phyloP scores from a whole-genome alignment of 768 basidiomycete species.

The Tremella yokohamensis region DNA sequence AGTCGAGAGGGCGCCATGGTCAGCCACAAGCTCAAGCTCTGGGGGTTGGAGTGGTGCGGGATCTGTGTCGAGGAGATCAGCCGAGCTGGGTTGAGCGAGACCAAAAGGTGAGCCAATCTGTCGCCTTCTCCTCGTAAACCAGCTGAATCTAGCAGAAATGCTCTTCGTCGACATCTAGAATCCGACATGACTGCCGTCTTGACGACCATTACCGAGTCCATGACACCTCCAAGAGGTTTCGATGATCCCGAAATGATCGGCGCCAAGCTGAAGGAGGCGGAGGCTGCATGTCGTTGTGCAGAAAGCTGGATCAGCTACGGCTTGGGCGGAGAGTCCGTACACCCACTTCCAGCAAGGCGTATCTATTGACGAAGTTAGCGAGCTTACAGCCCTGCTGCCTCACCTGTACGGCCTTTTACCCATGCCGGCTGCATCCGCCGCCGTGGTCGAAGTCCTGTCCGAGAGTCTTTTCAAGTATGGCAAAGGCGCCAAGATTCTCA shows the following conservation, averaged over 20 bases:
- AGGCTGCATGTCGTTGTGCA: slow-evolving; percentile 71
- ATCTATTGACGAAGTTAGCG: slow-evolving; percentile 55
- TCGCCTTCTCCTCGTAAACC: background rate
- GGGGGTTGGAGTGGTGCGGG: slow-evolving; percentile 55
- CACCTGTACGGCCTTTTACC: slow-evolving; percentile 63
- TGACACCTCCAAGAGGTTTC: slow-evolving; percentile 42
- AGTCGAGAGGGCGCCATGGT: background rate
- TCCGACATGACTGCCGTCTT: slow-evolving; percentile 70
- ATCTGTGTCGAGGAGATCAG: slow-evolving; percentile 81
- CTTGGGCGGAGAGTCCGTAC: slow-evolving; percentile 64
- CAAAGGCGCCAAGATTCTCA: slow-evolving; percentile 65
- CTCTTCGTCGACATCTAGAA: slow-evolving; percentile 57
- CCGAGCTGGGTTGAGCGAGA: slow-evolving; percentile 68
- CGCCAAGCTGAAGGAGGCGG: slow-evolving; percentile 56
- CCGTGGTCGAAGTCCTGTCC: slow-evolving; percentile 72
- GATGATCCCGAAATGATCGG: slow-evolving; percentile 27
- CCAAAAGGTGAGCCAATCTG: slow-evolving; percentile 59
- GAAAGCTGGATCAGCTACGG: slow-evolving; percentile 73
- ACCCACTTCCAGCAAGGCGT: too few species aligned
- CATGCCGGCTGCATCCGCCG: slow-evolving; percentile 61
- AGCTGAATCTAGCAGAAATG: slow-evolving; percentile 24
- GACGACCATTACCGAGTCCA: slow-evolving; percentile 62
- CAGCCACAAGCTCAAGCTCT: slow-evolving; percentile 1
- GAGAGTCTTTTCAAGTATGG: slow-evolving; percentile 71
- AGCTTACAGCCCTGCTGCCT: slow-evolving; percentile 60